Percentiles rank a stretch among this genome's conserved stretches.
phyloP scores from a whole-genome alignment of 73 alveolate genomes.

The Paramecium sexaurelia region DNA sequence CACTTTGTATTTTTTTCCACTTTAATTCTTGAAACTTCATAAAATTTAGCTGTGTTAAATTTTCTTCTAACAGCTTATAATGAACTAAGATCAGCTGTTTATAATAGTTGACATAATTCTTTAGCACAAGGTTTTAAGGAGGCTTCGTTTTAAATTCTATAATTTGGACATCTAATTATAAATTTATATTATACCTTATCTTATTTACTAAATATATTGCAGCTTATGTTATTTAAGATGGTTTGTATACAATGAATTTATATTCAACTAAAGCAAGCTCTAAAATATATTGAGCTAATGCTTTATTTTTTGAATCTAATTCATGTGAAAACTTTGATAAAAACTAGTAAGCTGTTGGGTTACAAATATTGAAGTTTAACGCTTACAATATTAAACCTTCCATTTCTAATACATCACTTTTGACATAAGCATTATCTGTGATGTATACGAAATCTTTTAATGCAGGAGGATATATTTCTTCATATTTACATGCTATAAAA shows the following conservation, averaged over 20 bases:
- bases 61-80: slow-evolving; percentile 57
- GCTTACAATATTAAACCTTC: slow-evolving; percentile 13
- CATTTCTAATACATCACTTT: slow-evolving; percentile 73
- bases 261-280: slow-evolving; percentile 36
- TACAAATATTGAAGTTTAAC: neutral
- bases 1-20: slow-evolving; percentile 2
- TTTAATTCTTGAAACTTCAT: slow-evolving; percentile 50
- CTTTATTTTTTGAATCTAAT: neutral
- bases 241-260: neutral
- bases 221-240: neutral
- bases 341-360: neutral
- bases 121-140: slow-evolving; percentile 53
- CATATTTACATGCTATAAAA: slow-evolving; percentile 88
- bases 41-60: neutral
- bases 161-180: neutral
- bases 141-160: slow-evolving; percentile 64
- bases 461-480: slow-evolving; percentile 89
- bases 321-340: neutral
- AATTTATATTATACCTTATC: neutral
- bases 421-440: slow-evolving; percentile 81
- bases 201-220: slow-evolving; percentile 7
- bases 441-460: slow-evolving; percentile 83
- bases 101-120: slow-evolving; percentile 22
- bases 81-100: slow-evolving; percentile 29
- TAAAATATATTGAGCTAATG: slow-evolving; percentile 9